Percentiles rank a stretch among this genome's conserved stretches.
Conservation (phyloP, 495 filamentous ascomycete genomes). For the Ascobolus immersus region DNA sequence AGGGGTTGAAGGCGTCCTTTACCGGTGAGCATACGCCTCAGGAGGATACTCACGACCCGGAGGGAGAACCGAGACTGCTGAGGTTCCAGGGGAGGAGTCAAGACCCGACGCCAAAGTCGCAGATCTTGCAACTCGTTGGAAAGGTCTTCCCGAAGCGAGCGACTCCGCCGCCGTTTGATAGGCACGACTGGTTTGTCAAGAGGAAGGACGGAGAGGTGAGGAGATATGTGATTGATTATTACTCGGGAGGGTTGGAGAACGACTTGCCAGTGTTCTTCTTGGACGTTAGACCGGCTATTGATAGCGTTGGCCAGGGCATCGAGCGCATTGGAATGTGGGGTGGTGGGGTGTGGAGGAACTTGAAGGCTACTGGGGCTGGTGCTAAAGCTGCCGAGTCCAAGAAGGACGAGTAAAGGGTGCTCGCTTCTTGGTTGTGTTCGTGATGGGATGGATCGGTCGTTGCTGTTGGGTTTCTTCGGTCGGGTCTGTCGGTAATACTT, state of each 20-base stretch:
- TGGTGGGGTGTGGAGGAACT: slow-evolving; percentile 81
- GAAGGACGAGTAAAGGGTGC: no score
- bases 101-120: slow-evolving; percentile 75
- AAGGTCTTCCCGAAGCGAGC: slow-evolving; percentile 59
- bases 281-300: slow-evolving; percentile 86
- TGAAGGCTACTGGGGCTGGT: no score
- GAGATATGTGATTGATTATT: slow-evolving; percentile 98
- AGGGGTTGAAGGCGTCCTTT: no score
- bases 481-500: no score
- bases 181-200: slow-evolving; percentile 88
- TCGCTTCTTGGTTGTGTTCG: no score
- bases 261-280: slow-evolving; percentile 88
- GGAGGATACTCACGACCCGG: slow-evolving; percentile 17
- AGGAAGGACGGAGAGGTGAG: slow-evolving; percentile 45
- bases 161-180: slow-evolving; percentile 69
- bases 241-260: slow-evolving; percentile 69
- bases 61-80: slow-evolving; percentile 43
- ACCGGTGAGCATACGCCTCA: slow-evolving; percentile 25
- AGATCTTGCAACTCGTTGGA: slow-evolving; percentile 50
- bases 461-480: no score
- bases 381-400: no score
- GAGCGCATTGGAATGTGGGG: no score
- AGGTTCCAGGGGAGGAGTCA: slow-evolving; percentile 69
- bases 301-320: slow-evolving; percentile 48
- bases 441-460: no score